These are phyloP conservation scores for Candida awuae DNA, from an alignment of 805 yeast genomes.

Conservation along the genomic window DNA sequence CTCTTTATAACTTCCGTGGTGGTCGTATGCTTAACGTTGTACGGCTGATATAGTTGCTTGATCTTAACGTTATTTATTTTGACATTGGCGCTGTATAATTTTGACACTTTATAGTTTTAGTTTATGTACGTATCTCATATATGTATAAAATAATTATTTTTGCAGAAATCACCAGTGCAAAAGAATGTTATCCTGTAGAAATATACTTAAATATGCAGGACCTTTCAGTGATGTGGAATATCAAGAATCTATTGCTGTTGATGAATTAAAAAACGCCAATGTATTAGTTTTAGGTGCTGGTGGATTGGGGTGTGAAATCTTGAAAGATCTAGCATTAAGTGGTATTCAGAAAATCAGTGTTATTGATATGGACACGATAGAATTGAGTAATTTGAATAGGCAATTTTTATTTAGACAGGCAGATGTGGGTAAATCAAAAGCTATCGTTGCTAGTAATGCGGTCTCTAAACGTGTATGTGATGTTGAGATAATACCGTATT, in stretches of 20 bases:
- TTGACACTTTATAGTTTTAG: too few relatives aligned
- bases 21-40: slow-evolving; percentile 37
- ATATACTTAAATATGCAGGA: slow-evolving; percentile 18
- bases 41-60: neutral
- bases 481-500: slow-evolving; percentile 43
- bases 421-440: slow-evolving; percentile 63
- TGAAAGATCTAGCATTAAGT: slow-evolving; percentile 61
- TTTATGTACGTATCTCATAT: neutral
- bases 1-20: slow-evolving; percentile 65
- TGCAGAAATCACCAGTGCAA: too few relatives aligned
- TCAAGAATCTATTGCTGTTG: slow-evolving; percentile 18
- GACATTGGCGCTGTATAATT: too few relatives aligned
- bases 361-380: slow-evolving; percentile 80
- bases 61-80: too few relatives aligned
- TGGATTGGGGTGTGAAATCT: slow-evolving; percentile 74
- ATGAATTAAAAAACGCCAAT: slow-evolving; percentile 19
- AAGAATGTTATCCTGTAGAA: neutral
- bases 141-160: neutral
- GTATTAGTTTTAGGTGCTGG: slow-evolving; percentile 65
- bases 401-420: slow-evolving; percentile 58
- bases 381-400: slow-evolving; percentile 65
- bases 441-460: slow-evolving; percentile 54
- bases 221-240: slow-evolving; percentile 29
- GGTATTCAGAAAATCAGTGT: slow-evolving; percentile 61
- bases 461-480: slow-evolving; percentile 36